Evolutionary conservation across 129 eudicot species (phyloP).

Genomic region (Smallanthus sonchifolius): DNA sequence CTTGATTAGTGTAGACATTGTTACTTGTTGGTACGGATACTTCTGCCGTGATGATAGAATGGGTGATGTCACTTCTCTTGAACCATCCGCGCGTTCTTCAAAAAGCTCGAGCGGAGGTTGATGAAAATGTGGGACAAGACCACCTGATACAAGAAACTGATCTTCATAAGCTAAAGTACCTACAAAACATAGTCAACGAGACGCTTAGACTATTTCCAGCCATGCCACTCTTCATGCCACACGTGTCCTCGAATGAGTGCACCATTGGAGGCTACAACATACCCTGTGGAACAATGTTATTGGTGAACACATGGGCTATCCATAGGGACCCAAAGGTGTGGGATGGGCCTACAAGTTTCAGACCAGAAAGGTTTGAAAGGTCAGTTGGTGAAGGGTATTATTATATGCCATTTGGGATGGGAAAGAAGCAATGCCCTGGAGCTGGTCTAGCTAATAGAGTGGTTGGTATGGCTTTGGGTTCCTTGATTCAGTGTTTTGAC

Average conservation of each 20-base stretch:
- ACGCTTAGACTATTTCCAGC: conserved; percentile 44
- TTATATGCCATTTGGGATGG: conserved; percentile 44
- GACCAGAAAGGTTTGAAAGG: conserved; percentile 41
- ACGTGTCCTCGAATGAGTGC: conserved; percentile 38
- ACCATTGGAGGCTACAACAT: conserved; percentile 35
- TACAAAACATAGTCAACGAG: conserved; percentile 39
- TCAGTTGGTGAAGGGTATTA: conserved; percentile 33
- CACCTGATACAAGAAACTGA: conserved; percentile 34
- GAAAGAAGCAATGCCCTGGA: conserved; percentile 48
- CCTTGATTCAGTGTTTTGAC: conserved; percentile 47
- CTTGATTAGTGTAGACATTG: conserved; percentile 24
- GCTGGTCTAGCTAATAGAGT: conserved; percentile 36
- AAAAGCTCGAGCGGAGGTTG: conserved; percentile 41
- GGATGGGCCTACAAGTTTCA: conserved; percentile 46
- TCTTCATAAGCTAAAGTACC: conserved; percentile 37
- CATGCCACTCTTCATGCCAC: conserved; percentile 46
- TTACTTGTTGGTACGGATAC: conserved; percentile 42
- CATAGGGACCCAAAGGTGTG: conserved; percentile 47
- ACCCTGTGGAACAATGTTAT: conserved; percentile 40
- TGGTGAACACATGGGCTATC: conserved; percentile 45
- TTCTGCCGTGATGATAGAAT: conserved; percentile 35
- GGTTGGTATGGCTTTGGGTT: conserved; percentile 37
- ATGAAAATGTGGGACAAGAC: conserved; percentile 31
- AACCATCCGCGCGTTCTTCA: conserved; percentile 38
- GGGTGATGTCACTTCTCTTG: conserved; percentile 49